These are phyloP conservation scores for Trapa incisa DNA, from an alignment of 345 rosid species.

Conservation along the genomic window DNA sequence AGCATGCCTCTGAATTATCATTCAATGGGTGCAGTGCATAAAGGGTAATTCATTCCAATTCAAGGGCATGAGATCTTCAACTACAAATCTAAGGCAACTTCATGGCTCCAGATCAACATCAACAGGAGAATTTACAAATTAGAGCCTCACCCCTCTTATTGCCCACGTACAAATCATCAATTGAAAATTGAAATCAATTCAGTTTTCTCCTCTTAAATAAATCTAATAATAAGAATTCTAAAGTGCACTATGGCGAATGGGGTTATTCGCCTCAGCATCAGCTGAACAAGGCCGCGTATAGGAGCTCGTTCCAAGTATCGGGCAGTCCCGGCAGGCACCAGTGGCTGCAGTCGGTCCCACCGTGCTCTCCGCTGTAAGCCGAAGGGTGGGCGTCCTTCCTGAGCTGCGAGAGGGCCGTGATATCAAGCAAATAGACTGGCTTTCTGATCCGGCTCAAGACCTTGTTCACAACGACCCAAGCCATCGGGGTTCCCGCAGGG, in stretches of 20 bases:
- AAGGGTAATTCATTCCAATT: background rate
- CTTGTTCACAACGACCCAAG: conserved; percentile 55
- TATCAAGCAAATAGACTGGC: conserved; percentile 58
- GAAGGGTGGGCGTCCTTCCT: conserved; percentile 83
- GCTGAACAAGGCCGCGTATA: conserved; percentile 45
- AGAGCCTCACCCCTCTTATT: conserved; percentile 7
- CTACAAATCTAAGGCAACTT: background rate
- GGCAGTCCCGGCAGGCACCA: conserved; percentile 98
- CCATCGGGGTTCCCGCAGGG: conserved; percentile 61
- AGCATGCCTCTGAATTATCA: background rate
- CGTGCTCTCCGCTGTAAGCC: conserved; percentile 25
- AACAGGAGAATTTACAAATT: background rate
- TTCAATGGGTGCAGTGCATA: background rate
- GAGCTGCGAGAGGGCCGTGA: conserved; percentile 43
- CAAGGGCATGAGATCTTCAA: conserved; percentile 3
- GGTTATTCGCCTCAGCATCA: conserved; percentile 3
- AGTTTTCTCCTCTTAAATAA: background rate
- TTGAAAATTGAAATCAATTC: background rate
- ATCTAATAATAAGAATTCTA: background rate
- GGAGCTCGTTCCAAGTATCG: conserved; percentile 75
- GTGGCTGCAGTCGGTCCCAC: conserved; percentile 60
- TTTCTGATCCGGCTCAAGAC: conserved; percentile 59
- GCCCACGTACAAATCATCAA: background rate
- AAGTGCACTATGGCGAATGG: background rate
- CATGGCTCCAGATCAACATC: background rate